Conservation (phyloP, 345 rosid genomes). For the Gossypium mustelinum region DNA sequence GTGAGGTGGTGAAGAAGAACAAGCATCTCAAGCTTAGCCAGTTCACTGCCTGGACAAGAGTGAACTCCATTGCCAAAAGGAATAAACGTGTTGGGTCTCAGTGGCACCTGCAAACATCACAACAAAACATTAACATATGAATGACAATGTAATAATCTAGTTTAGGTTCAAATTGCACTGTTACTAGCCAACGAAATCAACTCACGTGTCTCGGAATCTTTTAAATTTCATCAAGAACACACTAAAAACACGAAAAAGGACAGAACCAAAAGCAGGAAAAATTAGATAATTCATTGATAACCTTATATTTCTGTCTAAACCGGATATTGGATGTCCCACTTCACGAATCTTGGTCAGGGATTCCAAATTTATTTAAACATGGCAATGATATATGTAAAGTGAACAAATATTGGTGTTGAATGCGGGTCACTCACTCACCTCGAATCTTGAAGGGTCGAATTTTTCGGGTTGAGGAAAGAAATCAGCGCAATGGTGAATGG, state of each 20-base stretch:
- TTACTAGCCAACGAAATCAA: constrained; percentile 33
- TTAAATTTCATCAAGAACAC: constrained; percentile 19
- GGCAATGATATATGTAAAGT: not conserved
- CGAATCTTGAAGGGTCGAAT: constrained; percentile 87
- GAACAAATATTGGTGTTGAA: not conserved
- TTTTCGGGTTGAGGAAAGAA: constrained; percentile 71
- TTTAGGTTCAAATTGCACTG: not conserved
- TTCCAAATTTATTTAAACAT: not conserved
- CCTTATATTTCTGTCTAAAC: constrained; percentile 27
- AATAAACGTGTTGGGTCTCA: constrained; percentile 73
- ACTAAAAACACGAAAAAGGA: constrained; percentile 20
- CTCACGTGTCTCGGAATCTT: constrained; percentile 39
- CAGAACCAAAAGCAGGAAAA: not conserved
- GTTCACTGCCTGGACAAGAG: constrained; percentile 96
- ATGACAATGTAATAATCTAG: not conserved
- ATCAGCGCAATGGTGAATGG: constrained; percentile 70
- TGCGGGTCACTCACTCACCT: constrained; percentile 36
- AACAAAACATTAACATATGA: not conserved
- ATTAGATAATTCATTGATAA: constrained; percentile 18
- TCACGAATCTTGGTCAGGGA: not conserved
- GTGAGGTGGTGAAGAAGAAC: constrained; percentile 88
- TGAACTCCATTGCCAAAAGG: constrained; percentile 94
- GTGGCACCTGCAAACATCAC: constrained; percentile 67
- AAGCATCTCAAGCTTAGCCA: constrained; percentile 92
- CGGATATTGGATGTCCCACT: constrained; percentile 27